phyloP scores from a whole-genome alignment of 306 rosid genomes.

The Sesbania bispinosa region DNA sequence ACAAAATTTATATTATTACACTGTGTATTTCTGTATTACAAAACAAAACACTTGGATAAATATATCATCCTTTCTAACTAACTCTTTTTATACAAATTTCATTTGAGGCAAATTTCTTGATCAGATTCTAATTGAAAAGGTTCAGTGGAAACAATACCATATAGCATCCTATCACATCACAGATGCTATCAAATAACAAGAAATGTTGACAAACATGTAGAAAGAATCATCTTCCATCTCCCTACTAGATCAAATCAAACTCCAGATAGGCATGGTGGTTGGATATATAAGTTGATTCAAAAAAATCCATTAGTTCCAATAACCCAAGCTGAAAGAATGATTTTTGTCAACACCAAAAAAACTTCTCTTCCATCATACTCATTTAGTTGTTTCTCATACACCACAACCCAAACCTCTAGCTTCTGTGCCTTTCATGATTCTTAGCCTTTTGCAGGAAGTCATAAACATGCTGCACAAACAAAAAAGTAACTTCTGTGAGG shows the following conservation, averaged over 20 bases:
- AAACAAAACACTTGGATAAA: constrained; percentile 21
- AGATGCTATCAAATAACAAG: constrained; percentile 36
- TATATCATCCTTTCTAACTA: constrained; percentile 13
- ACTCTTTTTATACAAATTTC: constrained; percentile 19
- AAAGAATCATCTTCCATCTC: constrained; percentile 37
- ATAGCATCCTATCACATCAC: constrained; percentile 26
- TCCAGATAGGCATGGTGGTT: constrained; percentile 30
- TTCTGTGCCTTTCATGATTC: constrained; percentile 92
- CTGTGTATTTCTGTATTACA: constrained; percentile 18
- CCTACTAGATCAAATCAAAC: constrained; percentile 18
- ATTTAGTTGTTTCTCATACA: constrained; percentile 36
- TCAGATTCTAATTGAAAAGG: constrained; percentile 14
- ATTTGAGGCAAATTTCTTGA: constrained; percentile 23
- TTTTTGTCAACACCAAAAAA: constrained; percentile 27
- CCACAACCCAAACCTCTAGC: constrained; percentile 81
- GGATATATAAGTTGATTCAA: constrained; percentile 32
- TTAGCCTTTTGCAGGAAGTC: constrained; percentile 79
- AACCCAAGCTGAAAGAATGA: constrained; percentile 57
- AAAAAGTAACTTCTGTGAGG: constrained; percentile 17
- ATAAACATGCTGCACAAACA: constrained; percentile 70
- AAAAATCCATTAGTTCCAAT: constrained; percentile 38
- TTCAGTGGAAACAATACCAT: constrained; percentile 27
- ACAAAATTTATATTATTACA: too few species aligned
- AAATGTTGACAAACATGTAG: constrained; percentile 31
- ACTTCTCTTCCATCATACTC: neutral